Evolutionary conservation across 2,329 filamentous ascomycete genomes (phyloP).

Genomic region (Lasiodiplodia gonubiensis): DNA sequence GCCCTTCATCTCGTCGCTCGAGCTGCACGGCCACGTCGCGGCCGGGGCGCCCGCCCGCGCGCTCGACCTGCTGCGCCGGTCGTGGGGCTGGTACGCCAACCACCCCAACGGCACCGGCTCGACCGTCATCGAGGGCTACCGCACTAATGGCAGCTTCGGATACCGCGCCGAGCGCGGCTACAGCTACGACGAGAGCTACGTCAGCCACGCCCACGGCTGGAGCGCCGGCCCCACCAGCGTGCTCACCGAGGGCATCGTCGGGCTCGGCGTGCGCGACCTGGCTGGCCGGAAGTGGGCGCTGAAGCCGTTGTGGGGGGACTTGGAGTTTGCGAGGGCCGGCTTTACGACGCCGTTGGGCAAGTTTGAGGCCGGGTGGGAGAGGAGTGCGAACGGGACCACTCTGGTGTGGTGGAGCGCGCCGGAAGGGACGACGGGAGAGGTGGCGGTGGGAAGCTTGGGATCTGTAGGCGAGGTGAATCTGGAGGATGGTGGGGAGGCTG

Average conservation of each 20-base stretch:
- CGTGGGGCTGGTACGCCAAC: conserved; percentile 67
- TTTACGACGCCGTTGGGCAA: conserved; percentile 54
- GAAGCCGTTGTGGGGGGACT: conserved; percentile 52
- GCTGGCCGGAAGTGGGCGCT: conserved; percentile 52
- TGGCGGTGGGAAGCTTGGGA: not conserved
- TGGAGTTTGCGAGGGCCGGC: conserved; percentile 51
- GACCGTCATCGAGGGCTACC: conserved; percentile 66
- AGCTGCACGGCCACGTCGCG: conserved; percentile 63
- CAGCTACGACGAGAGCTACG: conserved; percentile 51
- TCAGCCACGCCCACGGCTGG: conserved; percentile 51
- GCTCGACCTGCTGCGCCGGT: conserved; percentile 60
- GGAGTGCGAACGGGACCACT: conserved; percentile 26
- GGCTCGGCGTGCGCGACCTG: conserved; percentile 49
- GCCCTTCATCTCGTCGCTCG: conserved; percentile 64
- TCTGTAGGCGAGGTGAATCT: not conserved
- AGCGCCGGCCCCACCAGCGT: conserved; percentile 42
- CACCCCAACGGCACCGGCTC: conserved; percentile 63
- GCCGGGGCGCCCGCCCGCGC: conserved; percentile 57
- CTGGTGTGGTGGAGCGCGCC: conserved; percentile 34
- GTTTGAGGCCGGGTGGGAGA: conserved; percentile 46
- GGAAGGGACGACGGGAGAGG: not conserved
- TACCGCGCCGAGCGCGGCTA: conserved; percentile 63
- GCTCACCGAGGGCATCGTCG: conserved; percentile 51
- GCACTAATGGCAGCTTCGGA: conserved; percentile 61
- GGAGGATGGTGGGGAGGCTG: not conserved